Percentiles rank a stretch among this genome's conserved stretches.
Conservation (phyloP, 2,329 filamentous ascomycete species). For the Alternaria atra region DNA sequence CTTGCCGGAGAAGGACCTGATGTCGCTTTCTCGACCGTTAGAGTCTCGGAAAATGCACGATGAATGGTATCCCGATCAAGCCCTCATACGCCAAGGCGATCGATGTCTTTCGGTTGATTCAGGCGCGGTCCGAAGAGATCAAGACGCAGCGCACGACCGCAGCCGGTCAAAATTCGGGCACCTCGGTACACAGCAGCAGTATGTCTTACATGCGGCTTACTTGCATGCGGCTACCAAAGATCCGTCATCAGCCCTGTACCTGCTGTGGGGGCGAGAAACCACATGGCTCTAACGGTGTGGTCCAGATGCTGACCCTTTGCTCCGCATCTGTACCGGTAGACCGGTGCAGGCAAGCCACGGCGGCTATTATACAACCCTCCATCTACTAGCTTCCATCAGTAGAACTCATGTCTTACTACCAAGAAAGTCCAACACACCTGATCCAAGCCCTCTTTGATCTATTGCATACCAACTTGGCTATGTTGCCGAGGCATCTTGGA, state of each 20-base stretch:
- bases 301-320: conserved; percentile 20
- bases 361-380: conserved; percentile 8
- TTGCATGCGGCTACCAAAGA: conserved; percentile 9
- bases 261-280: conserved; percentile 6
- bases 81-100: background rate
- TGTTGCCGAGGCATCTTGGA: background rate
- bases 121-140: background rate
- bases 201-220: conserved; percentile 12
- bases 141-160: background rate
- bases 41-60: conserved; percentile 16
- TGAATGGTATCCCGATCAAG: background rate
- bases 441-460: background rate
- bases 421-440: background rate
- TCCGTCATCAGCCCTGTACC: conserved; percentile 1
- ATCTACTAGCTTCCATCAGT: background rate
- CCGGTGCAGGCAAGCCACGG: conserved; percentile 13
- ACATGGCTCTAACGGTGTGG: conserved; percentile 16
- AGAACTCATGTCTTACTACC: background rate
- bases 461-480: background rate
- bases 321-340: conserved; percentile 2
- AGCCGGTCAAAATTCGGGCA: background rate
- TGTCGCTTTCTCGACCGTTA: conserved; percentile 30
- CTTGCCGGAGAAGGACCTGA: conserved; percentile 40
- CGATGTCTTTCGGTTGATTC: background rate
- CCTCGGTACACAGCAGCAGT: background rate